Percentiles rank a stretch among this genome's conserved stretches.
Evolutionary conservation across 2,329 filamentous ascomycete genomes (phyloP).

Genomic region (Epichloe scottii): DNA sequence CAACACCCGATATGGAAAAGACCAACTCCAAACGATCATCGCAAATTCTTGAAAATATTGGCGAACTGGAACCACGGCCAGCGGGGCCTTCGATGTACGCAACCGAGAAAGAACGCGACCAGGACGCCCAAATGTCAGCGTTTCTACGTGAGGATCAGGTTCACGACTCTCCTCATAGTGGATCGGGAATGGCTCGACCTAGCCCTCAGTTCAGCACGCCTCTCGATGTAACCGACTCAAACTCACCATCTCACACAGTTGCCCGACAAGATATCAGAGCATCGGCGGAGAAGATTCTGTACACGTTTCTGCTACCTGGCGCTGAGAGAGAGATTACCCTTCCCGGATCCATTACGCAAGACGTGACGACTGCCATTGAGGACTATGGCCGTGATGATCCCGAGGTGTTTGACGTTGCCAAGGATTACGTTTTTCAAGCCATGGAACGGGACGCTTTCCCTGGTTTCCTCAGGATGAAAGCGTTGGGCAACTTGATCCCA

Average conservation of each 20-base stretch:
- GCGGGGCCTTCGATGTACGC: conserved; percentile 50
- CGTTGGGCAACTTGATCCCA: conserved; percentile 88
- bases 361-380: conserved; percentile 81
- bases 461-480: conserved; percentile 88
- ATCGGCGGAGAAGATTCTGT: conserved; percentile 96
- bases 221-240: conserved; percentile 57
- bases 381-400: conserved; percentile 87
- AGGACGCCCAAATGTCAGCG: conserved; percentile 82
- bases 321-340: conserved; percentile 93
- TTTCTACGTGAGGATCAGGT: conserved; percentile 61
- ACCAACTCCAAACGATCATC: conserved; percentile 75
- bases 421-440: conserved; percentile 98
- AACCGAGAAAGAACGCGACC: conserved; percentile 60
- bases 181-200: conserved; percentile 29
- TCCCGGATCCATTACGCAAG: conserved; percentile 72
- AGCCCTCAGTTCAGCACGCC: conserved; percentile 49
- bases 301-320: conserved; percentile 89
- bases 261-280: conserved; percentile 82
- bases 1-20: conserved; percentile 82
- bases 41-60: conserved; percentile 58
- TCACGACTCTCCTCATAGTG: conserved; percentile 43
- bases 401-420: conserved; percentile 92
- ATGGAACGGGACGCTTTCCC: conserved; percentile 99
- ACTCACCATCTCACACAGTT: conserved; percentile 72
- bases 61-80: conserved; percentile 49